Base-by-base conservation (phyloP, 1,139 yeast genomes). In the Magnusiomyces sp. region DNA sequence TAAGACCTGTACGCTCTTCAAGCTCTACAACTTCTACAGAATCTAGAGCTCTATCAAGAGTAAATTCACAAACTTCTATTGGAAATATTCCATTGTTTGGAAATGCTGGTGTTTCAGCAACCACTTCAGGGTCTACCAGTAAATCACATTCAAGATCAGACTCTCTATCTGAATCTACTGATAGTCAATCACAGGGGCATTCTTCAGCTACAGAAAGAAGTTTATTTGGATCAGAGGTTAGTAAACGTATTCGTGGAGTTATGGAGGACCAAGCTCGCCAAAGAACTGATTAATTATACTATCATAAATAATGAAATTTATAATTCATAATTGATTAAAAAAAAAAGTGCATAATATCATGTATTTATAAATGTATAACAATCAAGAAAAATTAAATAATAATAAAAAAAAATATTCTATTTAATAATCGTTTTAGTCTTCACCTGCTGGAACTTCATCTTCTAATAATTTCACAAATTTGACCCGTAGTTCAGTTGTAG, bases 381-480 rank as follows among this genome's bases (percentile, higher is more conserved):
- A n/a, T n/a, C n/a, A n/a, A n/a, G n/a, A 36, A 36, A 7, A 36
- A 36, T 6, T 6, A n/a, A n/a, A n/a, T 13, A n/a, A 36, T 9
- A 13, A 36, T 36, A 36, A 9, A 13, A 13, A 36, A 36, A n/a
- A 36, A 9, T 20, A 46, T 19, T 46, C 40, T 31, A 36, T 33
- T 16, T 33, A 34, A 37, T 14, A 13, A 19, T 16, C 20, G 13
- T 31, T 23, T 43, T 69, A 89, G 59, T 90, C 97, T 66, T 92
- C 97, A 19, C 97, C 97, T 6, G 95, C 95, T 7, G 98, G 98
- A 43, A 92, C 84, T 69, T 92, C 98, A 63, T 92, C 98, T 65
- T 86, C 89, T 58, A 92, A 71, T 5, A 88, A 77, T 61, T 76
- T 81, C 49, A 82, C 72, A 59, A 92, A 71, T 60, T 80, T 81